A percentile compares a stretch with the other conserved stretches of the same genome.
Conservation (phyloP, 1,284 basidiomycete genomes). For the Schizopora paradoxa region DNA sequence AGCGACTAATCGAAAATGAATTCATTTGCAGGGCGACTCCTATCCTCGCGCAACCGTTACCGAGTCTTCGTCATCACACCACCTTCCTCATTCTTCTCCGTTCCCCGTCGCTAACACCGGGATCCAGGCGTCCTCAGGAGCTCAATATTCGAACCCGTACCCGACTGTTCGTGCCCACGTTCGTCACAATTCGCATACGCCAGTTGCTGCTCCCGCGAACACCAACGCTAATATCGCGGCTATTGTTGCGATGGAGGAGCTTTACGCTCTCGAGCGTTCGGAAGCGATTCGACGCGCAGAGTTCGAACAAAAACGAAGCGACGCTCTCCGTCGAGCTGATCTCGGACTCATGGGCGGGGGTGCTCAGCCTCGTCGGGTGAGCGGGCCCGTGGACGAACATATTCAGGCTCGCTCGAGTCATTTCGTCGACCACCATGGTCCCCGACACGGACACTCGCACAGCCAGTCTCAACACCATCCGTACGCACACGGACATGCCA, state of each 20-base stretch:
- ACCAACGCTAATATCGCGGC: constrained; percentile 41
- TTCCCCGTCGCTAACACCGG: not conserved
- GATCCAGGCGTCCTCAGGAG: not conserved
- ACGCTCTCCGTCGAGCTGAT: constrained; percentile 77
- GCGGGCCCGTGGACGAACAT: not conserved
- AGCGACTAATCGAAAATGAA: constrained; percentile 21
- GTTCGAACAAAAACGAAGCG: constrained; percentile 76
- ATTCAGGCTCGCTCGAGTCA: constrained; percentile 6
- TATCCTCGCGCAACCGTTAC: constrained; percentile 65
- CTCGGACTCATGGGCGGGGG: constrained; percentile 39
- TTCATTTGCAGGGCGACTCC: constrained; percentile 44
- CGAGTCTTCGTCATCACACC: constrained; percentile 8
- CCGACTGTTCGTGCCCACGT: constrained; percentile 41
- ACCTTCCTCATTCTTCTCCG: constrained; percentile 5
- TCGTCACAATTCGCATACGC: constrained; percentile 15
- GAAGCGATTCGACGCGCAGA: constrained; percentile 81
- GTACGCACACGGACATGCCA: constrained; percentile 24
- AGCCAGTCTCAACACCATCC: constrained; percentile 28
- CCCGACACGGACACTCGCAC: constrained; percentile 33
- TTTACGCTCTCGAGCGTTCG: constrained; percentile 79
- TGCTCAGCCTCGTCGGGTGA: not conserved
- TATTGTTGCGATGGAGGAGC: constrained; percentile 80
- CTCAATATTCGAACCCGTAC: constrained; percentile 20
- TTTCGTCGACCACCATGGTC: constrained; percentile 36
- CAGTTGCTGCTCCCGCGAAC: constrained; percentile 20